phyloP scores from a whole-genome alignment of 371 early-diverging fungal genomes.

The Caulochytrium protostelioides region DNA sequence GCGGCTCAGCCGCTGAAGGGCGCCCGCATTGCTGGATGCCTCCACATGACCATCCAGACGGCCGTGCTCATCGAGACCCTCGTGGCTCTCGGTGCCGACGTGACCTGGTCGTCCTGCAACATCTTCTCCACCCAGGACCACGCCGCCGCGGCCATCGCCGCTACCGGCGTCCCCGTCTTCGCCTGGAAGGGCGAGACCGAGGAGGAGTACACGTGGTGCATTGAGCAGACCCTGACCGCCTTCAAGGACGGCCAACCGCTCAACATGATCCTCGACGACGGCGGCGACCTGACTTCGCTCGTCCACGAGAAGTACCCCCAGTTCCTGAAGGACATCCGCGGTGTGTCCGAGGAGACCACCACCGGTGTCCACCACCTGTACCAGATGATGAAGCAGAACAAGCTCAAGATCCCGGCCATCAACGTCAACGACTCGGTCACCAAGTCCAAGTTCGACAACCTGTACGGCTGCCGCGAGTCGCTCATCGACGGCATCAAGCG shows the following conservation, averaged over 20 bases:
- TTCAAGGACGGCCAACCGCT: slow-evolving; percentile 87
- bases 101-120: slow-evolving; percentile 97
- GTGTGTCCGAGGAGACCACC: slow-evolving; percentile 97
- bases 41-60: slow-evolving; percentile 98
- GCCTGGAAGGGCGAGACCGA: slow-evolving; percentile 96
- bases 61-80: slow-evolving; percentile 96
- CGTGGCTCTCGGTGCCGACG: slow-evolving; percentile 83
- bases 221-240: slow-evolving; percentile 73
- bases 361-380: slow-evolving; percentile 98
- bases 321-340: slow-evolving; percentile 46
- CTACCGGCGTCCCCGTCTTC: slow-evolving; percentile 36
- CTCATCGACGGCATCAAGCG: slow-evolving; percentile 99
- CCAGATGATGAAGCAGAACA: slow-evolving; percentile 86
- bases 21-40: slow-evolving; percentile 93
- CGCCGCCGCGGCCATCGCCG: slow-evolving; percentile 41
- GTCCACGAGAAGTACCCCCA: slow-evolving; percentile 93
- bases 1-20: slow-evolving; percentile 77
- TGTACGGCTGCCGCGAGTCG: slow-evolving; percentile 98
- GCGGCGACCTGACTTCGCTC: slow-evolving; percentile 90
- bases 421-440: slow-evolving; percentile 99
- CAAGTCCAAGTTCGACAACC: slow-evolving; percentile 99
- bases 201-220: slow-evolving; percentile 97
- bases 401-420: slow-evolving; percentile 93
- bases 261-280: slow-evolving; percentile 98
- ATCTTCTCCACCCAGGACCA: slow-evolving; percentile 98